Evolutionary conservation across 768 basidiomycete species (phyloP).

Genomic region (Candolleomyces eurysporus): DNA sequence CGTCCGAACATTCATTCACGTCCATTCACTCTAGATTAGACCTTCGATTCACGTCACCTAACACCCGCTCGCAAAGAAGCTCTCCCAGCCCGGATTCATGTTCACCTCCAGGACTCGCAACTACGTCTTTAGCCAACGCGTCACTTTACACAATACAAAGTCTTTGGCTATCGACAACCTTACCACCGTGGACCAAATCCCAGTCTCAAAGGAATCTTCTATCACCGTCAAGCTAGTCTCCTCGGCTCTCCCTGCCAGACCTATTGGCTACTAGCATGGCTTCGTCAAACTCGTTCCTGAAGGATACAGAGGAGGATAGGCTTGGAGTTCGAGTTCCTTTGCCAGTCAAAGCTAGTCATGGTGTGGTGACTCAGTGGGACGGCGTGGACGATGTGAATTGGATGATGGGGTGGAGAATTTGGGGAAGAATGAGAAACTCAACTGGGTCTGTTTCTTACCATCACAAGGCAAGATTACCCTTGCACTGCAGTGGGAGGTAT

Average conservation of each 20-base stretch:
- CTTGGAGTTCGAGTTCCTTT: slow-evolving; percentile 13
- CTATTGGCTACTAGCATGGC: too few species aligned
- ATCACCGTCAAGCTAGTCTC: slow-evolving; percentile 13
- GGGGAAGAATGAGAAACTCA: slow-evolving; percentile 33
- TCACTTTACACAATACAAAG: slow-evolving; percentile 42
- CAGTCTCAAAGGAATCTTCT: slow-evolving; percentile 34
- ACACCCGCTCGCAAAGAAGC: slow-evolving; percentile 33
- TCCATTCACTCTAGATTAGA: slow-evolving; percentile 33
- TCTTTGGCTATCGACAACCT: slow-evolving; percentile 26
- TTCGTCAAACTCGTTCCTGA: neutral
- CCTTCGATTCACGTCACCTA: slow-evolving; percentile 40
- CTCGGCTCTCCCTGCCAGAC: too few species aligned
- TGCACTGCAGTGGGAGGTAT: slow-evolving; percentile 39
- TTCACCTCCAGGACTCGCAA: slow-evolving; percentile 30
- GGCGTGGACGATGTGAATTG: slow-evolving; percentile 23
- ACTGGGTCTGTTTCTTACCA: slow-evolving; percentile 29
- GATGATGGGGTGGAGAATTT: slow-evolving; percentile 21
- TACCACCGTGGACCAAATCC: slow-evolving; percentile 39
- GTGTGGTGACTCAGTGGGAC: slow-evolving; percentile 38
- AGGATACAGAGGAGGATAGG: neutral
- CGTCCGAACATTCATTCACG: too few species aligned
- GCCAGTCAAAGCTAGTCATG: slow-evolving; percentile 22
- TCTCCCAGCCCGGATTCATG: slow-evolving; percentile 32
- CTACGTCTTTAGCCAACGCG: slow-evolving; percentile 33
- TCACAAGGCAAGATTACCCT: slow-evolving; percentile 29